Evolutionary conservation across 2,329 filamentous ascomycete species (phyloP).

Genomic region (Cordyceps farinosa): DNA sequence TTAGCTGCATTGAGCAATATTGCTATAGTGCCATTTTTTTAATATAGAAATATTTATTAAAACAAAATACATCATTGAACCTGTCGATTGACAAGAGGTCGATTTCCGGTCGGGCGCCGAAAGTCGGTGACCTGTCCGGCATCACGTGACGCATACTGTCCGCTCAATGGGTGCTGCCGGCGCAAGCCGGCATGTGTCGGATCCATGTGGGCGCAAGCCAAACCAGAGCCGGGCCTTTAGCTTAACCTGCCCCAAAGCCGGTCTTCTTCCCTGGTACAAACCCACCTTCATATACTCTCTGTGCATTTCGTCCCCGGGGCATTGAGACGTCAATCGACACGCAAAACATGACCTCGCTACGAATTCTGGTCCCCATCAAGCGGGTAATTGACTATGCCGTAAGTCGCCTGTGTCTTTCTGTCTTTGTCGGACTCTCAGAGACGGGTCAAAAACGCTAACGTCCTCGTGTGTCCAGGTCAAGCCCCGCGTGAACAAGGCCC

Average conservation of each 20-base stretch:
- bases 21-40: constrained; percentile 1
- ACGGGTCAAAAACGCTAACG: not conserved
- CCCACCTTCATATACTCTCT: constrained; percentile 15
- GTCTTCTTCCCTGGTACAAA: constrained; percentile 9
- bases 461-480: constrained; percentile 50
- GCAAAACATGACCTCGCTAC: constrained; percentile 55
- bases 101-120: constrained; percentile 16
- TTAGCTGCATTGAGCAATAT: constrained; percentile 12
- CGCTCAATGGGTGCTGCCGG: constrained; percentile 39
- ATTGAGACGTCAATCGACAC: constrained; percentile 23
- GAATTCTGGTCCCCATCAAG: constrained; percentile 78
- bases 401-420: constrained; percentile 30
- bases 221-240: not conserved
- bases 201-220: not conserved
- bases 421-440: not conserved
- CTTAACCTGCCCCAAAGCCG: not conserved
- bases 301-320: constrained; percentile 23
- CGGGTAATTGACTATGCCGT: constrained; percentile 85
- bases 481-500: constrained; percentile 65
- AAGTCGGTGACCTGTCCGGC: constrained; percentile 12
- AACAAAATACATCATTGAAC: not conserved
- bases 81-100: not conserved
- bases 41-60: constrained; percentile 1
- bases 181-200: constrained; percentile 38
- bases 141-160: constrained; percentile 33